Evolutionary conservation across 805 yeast species (phyloP).

Genomic region (Clavispora santaluciae): DNA sequence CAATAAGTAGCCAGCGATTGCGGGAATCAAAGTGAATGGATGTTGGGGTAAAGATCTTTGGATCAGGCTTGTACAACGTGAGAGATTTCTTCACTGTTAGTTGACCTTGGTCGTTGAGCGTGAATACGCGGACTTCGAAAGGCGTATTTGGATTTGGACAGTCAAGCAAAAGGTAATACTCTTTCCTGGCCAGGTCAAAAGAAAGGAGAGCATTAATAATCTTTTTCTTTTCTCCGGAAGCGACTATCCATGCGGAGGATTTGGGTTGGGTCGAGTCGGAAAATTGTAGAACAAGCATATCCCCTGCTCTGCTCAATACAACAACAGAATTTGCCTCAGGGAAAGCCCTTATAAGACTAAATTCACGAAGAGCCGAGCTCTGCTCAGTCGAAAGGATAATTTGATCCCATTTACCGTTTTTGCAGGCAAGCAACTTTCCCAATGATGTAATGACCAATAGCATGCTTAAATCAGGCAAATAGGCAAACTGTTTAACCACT

Average conservation of each 20-base stretch:
- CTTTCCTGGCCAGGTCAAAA: conserved; percentile 14
- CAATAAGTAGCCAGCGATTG: conserved; percentile 48
- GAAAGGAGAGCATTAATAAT: conserved; percentile 46
- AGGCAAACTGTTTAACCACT: conserved; percentile 55
- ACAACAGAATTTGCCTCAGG: conserved; percentile 24
- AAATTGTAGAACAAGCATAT: conserved; percentile 40
- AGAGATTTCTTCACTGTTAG: conserved; percentile 17
- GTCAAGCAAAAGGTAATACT: conserved; percentile 45
- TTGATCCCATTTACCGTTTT: not conserved
- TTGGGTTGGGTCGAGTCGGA: conserved; percentile 12
- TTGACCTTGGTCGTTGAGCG: conserved; percentile 7
- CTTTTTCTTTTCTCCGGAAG: conserved; percentile 31
- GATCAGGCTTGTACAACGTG: conserved; percentile 27
- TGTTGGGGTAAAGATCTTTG: conserved; percentile 51
- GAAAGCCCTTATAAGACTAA: conserved; percentile 42
- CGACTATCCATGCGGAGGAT: conserved; percentile 26
- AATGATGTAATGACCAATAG: conserved; percentile 51
- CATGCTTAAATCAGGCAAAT: conserved; percentile 38
- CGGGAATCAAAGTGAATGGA: conserved; percentile 42
- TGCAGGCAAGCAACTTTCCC: conserved; percentile 46
- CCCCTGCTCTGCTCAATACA: conserved; percentile 34
- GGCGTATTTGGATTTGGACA: conserved; percentile 65
- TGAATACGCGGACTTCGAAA: conserved; percentile 39
- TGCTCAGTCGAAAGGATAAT: conserved; percentile 12
- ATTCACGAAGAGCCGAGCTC: conserved; percentile 27